These are phyloP conservation scores for Puccinia triticina DNA, from an alignment of 1,284 basidiomycete species.

Conservation along the genomic window DNA sequence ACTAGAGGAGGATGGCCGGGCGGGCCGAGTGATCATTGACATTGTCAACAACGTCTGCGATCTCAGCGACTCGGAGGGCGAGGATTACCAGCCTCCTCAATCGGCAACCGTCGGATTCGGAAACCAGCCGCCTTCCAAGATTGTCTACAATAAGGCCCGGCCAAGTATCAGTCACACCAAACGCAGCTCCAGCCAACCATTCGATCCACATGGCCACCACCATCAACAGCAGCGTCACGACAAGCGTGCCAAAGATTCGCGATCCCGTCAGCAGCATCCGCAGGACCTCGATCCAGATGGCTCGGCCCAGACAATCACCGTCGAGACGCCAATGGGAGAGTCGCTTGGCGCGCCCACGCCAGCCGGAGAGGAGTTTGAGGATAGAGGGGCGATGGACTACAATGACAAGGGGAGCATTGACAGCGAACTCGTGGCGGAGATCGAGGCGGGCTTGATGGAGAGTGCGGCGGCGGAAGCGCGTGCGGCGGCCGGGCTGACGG, in stretches of 20 bases:
- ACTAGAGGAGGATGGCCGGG: slow-evolving; percentile 80
- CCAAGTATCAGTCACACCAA: slow-evolving; percentile 34
- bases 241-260: slow-evolving; percentile 80
- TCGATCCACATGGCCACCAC: not conserved
- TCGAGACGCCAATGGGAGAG: slow-evolving; percentile 58
- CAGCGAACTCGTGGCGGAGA: slow-evolving; percentile 57
- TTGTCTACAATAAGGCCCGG: slow-evolving; percentile 47
- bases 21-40: slow-evolving; percentile 68
- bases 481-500: slow-evolving; percentile 52
- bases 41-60: slow-evolving; percentile 68
- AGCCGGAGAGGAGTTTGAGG: too few relatives aligned
- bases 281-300: too few relatives aligned
- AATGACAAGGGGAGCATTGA: slow-evolving; percentile 67
- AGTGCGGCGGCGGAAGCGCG: slow-evolving; percentile 50
- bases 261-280: too few relatives aligned
- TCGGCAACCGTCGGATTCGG: slow-evolving; percentile 34
- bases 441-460: slow-evolving; percentile 55
- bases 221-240: slow-evolving; percentile 56
- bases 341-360: slow-evolving; percentile 48
- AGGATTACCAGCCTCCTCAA: slow-evolving; percentile 44
- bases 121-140: slow-evolving; percentile 51
- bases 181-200: slow-evolving; percentile 4
- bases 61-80: slow-evolving; percentile 49
- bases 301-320: slow-evolving; percentile 10
- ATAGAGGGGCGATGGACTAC: slow-evolving; percentile 55